A percentile compares a stretch with the other conserved stretches of the same genome.
These are phyloP conservation scores for Pleoardoris graminearum DNA, from an alignment of 2,329 filamentous ascomycete species.

Conservation along the genomic window DNA sequence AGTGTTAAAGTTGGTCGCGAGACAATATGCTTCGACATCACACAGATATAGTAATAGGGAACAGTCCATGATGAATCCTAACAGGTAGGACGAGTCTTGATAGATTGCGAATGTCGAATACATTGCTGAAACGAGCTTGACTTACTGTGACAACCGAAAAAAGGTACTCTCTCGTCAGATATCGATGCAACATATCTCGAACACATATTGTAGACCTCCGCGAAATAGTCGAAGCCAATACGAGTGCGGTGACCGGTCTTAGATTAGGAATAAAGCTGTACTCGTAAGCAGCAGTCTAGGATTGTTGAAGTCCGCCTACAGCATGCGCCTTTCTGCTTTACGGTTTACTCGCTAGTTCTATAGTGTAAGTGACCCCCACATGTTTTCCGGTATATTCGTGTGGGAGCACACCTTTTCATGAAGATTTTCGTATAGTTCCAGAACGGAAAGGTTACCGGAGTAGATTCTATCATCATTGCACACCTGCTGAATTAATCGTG, in stretches of 20 bases:
- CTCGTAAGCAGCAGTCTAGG: background rate
- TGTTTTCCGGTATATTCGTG: background rate
- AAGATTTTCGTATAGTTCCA: constrained; percentile 11
- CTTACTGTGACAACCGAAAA: constrained; percentile 14
- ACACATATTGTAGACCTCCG: constrained; percentile 12
- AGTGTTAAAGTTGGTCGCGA: background rate
- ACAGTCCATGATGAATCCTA: too few relatives aligned
- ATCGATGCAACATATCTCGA: constrained; percentile 19
- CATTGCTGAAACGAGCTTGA: too few relatives aligned
- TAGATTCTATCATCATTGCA: constrained; percentile 13
- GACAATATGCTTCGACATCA: background rate
- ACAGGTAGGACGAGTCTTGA: too few relatives aligned
- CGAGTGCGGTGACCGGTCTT: constrained; percentile 13
- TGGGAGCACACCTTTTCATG: constrained; percentile 5
- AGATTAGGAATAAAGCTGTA: constrained; percentile 23
- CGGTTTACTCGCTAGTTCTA: constrained; percentile 2
- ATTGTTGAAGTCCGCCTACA: constrained; percentile 4
- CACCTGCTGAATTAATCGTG: background rate
- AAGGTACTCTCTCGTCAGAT: constrained; percentile 14
- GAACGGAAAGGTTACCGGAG: constrained; percentile 14
- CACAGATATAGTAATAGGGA: background rate
- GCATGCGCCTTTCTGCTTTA: constrained; percentile 19
- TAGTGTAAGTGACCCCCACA: background rate
- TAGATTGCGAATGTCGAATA: too few relatives aligned
- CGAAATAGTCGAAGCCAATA: constrained; percentile 14